phyloP scores from a whole-genome alignment of 1,284 basidiomycete species.

The Cryptococcus sp. region DNA sequence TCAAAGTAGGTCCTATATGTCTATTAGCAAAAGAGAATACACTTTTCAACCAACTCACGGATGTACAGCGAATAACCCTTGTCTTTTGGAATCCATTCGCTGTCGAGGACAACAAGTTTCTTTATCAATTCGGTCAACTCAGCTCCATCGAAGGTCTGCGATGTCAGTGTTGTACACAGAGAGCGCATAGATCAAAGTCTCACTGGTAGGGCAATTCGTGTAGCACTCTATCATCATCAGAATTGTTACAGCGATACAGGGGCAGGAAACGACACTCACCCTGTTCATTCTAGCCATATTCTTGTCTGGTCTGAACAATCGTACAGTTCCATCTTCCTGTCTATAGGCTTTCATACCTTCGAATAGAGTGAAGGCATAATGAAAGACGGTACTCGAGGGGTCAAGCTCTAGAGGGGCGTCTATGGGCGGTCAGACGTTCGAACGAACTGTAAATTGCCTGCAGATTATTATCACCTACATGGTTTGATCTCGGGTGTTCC shows the following conservation, averaged over 20 bases:
- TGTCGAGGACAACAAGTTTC: slow-evolving; percentile 78
- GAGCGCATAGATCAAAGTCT: background rate
- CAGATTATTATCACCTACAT: too few relatives aligned
- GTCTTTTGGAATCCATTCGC: slow-evolving; percentile 86
- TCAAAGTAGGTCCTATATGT: slow-evolving; percentile 54
- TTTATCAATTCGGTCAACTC: slow-evolving; percentile 80
- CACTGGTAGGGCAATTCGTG: slow-evolving; percentile 48
- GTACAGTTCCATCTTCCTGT: slow-evolving; percentile 68
- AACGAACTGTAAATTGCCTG: background rate
- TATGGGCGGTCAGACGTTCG: slow-evolving; percentile 42
- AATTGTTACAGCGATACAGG: too few relatives aligned
- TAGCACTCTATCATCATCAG: slow-evolving; percentile 29
- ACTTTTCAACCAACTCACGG: slow-evolving; percentile 46
- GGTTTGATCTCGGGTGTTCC: slow-evolving; percentile 75
- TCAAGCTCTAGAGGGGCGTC: slow-evolving; percentile 71
- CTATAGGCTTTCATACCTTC: slow-evolving; percentile 97
- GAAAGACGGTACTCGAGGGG: slow-evolving; percentile 82
- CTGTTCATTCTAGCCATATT: slow-evolving; percentile 74
- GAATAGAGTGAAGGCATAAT: slow-evolving; percentile 78
- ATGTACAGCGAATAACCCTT: slow-evolving; percentile 90
- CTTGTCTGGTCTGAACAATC: slow-evolving; percentile 94
- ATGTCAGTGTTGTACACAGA: background rate
- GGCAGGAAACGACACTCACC: slow-evolving; percentile 25
- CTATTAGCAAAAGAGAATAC: background rate
- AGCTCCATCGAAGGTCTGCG: slow-evolving; percentile 67